Conservation (phyloP, 345 rosid genomes). For the Physaria fendleri region DNA sequence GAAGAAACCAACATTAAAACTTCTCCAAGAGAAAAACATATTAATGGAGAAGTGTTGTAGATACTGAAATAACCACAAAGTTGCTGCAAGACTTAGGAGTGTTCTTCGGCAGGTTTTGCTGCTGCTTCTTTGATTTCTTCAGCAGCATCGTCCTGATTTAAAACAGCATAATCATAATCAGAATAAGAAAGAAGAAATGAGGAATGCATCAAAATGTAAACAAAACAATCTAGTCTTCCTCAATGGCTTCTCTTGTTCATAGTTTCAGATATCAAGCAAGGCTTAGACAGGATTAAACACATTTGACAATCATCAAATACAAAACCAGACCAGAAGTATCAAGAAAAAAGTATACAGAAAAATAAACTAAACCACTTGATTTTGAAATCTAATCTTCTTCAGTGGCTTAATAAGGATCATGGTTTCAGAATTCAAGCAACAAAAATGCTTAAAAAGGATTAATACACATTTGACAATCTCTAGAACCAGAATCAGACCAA, state of each 20-base stretch:
- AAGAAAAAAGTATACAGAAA: too few species aligned
- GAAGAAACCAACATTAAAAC: conserved; percentile 35
- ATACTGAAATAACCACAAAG: conserved; percentile 7
- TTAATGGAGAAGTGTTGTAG: conserved; percentile 48
- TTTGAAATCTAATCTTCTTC: not conserved
- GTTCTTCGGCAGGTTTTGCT: conserved; percentile 56
- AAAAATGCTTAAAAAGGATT: too few species aligned
- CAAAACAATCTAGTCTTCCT: not conserved
- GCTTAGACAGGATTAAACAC: not conserved
- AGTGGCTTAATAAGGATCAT: not conserved
- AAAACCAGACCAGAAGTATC: not conserved
- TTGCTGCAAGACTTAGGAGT: conserved; percentile 28
- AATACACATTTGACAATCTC: not conserved
- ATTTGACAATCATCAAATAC: not conserved
- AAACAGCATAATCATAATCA: not conserved
- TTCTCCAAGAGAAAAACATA: conserved; percentile 59
- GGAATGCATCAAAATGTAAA: not conserved
- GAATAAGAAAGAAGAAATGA: not conserved
- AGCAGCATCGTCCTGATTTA: conserved; percentile 63
- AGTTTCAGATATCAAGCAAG: not conserved
- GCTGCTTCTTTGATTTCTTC: conserved; percentile 79
- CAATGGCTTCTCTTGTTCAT: not conserved
- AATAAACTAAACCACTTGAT: not conserved
- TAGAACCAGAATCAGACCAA: not conserved
- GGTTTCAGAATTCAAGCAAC: not conserved